A percentile compares a stretch with the other conserved stretches of the same genome.
Evolutionary conservation across 306 rosid species (phyloP).

Genomic region (Cicer cuneatum): DNA sequence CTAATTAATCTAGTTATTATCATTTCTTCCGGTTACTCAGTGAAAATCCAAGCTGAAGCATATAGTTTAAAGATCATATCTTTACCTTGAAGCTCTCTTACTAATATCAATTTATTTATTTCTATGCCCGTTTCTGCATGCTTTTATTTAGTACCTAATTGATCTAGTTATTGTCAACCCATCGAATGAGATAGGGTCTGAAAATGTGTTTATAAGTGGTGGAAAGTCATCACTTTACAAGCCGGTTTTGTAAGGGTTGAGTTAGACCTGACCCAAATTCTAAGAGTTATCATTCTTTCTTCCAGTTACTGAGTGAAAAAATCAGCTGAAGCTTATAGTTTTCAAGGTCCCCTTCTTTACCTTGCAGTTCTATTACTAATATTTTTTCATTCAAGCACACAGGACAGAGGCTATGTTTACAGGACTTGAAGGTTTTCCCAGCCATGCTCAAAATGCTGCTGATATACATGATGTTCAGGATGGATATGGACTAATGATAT

Average conservation of each 20-base stretch:
- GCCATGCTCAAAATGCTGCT: slow-evolving; percentile 62
- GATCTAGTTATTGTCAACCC: background rate
- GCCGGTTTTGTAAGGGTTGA: no score
- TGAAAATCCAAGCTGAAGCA: slow-evolving; percentile 17
- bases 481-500: slow-evolving; percentile 93
- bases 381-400: slow-evolving; percentile 47
- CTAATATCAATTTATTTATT: slow-evolving; percentile 38
- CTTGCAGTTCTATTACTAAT: slow-evolving; percentile 43
- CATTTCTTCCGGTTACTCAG: slow-evolving; percentile 18
- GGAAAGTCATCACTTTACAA: no score
- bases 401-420: slow-evolving; percentile 76
- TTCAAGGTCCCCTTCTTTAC: slow-evolving; percentile 33
- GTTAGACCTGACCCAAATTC: no score
- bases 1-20: slow-evolving; percentile 26
- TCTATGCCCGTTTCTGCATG: background rate
- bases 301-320: slow-evolving; percentile 10
- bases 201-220: no score
- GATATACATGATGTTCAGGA: slow-evolving; percentile 85
- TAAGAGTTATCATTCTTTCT: slow-evolving; percentile 14
- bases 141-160: slow-evolving; percentile 29
- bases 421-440: slow-evolving; percentile 73
- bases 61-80: slow-evolving; percentile 33
- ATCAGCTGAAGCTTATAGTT: slow-evolving; percentile 32
- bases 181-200: no score
- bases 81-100: slow-evolving; percentile 5